Evolutionary conservation across 305 asterid species (phyloP).

Genomic region (Nicotiana rustica): DNA sequence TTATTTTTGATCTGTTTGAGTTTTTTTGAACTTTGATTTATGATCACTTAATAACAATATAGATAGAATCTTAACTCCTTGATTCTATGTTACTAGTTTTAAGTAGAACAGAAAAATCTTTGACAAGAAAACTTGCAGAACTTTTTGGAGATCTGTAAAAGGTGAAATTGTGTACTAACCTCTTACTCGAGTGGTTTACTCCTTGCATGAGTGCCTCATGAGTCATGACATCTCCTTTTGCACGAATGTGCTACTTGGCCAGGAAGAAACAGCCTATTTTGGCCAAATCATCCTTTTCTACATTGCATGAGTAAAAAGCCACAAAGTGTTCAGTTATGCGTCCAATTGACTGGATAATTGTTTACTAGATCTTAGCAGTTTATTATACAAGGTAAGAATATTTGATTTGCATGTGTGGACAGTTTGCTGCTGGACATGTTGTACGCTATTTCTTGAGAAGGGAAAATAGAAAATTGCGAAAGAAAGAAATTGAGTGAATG

Average conservation of each 20-base stretch:
- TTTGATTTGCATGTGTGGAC: constrained; percentile 9
- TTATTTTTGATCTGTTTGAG: not conserved
- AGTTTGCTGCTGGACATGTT: constrained; percentile 17
- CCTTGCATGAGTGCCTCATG: not conserved
- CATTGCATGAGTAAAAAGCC: not conserved
- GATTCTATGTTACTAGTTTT: not conserved
- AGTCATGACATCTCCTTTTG: not conserved
- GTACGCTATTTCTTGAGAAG: not conserved
- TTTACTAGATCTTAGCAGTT: not conserved
- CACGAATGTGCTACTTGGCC: constrained; percentile 9
- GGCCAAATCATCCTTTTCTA: not conserved
- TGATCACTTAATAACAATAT: not conserved
- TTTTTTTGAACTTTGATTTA: not conserved
- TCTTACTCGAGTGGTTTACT: constrained; percentile 12
- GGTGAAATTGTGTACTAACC: not conserved
- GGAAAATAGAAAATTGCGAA: constrained; percentile 1
- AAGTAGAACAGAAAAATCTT: not conserved
- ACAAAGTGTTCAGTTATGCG: not conserved
- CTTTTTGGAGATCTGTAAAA: not conserved
- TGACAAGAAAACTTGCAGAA: not conserved
- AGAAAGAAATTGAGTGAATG: constrained; percentile 18
- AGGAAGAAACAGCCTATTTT: not conserved
- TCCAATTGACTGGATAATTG: not conserved
- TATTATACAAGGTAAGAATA: not conserved
- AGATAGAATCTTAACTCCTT: not conserved